Conservation (phyloP, 2,329 filamentous ascomycete species). For the Fusarium algeriense region DNA sequence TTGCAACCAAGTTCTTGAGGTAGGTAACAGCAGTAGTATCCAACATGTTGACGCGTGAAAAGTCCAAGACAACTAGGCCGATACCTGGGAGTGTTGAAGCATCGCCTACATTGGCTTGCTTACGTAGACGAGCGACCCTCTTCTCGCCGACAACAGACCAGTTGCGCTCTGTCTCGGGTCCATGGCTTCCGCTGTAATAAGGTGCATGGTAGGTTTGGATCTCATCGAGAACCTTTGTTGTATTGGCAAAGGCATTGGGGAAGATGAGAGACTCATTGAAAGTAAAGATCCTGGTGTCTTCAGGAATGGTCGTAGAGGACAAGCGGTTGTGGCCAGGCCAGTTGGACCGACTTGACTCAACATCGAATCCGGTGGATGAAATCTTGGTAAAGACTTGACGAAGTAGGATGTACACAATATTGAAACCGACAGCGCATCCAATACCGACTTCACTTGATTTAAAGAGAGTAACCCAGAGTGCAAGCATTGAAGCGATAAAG, state of each 20-base stretch:
- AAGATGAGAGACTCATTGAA: slow-evolving; percentile 71
- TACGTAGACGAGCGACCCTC: slow-evolving; percentile 60
- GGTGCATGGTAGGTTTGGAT: slow-evolving; percentile 60
- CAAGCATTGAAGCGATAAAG: slow-evolving; percentile 72
- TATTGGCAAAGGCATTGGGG: slow-evolving; percentile 68
- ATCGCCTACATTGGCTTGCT: slow-evolving; percentile 51
- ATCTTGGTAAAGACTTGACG: slow-evolving; percentile 66
- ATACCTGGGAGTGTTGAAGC: slow-evolving; percentile 54
- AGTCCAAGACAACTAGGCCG: slow-evolving; percentile 64
- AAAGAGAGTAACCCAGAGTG: slow-evolving; percentile 74
- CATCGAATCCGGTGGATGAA: slow-evolving; percentile 48
- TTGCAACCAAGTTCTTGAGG: slow-evolving; percentile 61
- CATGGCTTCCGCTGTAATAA: slow-evolving; percentile 51
- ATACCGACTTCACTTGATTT: slow-evolving; percentile 71
- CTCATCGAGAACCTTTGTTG: slow-evolving; percentile 62
- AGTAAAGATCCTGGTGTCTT: slow-evolving; percentile 67
- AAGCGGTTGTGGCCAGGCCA: slow-evolving; percentile 32
- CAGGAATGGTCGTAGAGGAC: slow-evolving; percentile 50
- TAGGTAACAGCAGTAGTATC: slow-evolving; percentile 66
- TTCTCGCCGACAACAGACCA: slow-evolving; percentile 67
- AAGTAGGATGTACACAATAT: slow-evolving; percentile 70
- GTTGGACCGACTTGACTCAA: slow-evolving; percentile 47
- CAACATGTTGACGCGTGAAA: slow-evolving; percentile 63
- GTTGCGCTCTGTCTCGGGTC: slow-evolving; percentile 55
- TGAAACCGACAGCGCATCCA: slow-evolving; percentile 71